Conservation (phyloP, 495 filamentous ascomycete species). For the Penicillium steckii region DNA sequence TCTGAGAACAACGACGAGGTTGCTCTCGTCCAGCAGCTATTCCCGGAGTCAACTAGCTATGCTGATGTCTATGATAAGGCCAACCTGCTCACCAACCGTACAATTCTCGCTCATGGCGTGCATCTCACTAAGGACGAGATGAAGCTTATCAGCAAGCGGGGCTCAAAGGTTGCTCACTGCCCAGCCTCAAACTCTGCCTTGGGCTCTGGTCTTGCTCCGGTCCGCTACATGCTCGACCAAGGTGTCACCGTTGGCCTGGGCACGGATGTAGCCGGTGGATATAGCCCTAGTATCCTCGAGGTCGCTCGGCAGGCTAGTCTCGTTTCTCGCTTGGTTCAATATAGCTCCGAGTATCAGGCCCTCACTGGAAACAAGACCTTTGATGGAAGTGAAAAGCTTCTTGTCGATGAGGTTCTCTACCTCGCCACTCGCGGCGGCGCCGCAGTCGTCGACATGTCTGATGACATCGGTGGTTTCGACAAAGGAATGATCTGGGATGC, state of each 20-base stretch:
- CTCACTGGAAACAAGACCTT: slow-evolving; percentile 4
- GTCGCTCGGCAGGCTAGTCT: slow-evolving; percentile 75
- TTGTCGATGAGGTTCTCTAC: slow-evolving; percentile 84
- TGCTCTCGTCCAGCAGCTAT: slow-evolving; percentile 62
- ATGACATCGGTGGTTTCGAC: slow-evolving; percentile 72
- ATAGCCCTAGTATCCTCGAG: slow-evolving; percentile 73
- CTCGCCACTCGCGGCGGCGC: slow-evolving; percentile 82
- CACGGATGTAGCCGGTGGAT: slow-evolving; percentile 88
- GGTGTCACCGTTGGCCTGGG: slow-evolving; percentile 81
- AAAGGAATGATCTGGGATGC: slow-evolving; percentile 90
- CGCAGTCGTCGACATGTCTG: slow-evolving; percentile 66
- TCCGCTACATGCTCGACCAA: slow-evolving; percentile 68
- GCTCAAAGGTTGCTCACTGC: slow-evolving; percentile 76
- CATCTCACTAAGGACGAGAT: slow-evolving; percentile 68
- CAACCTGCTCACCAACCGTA: slow-evolving; percentile 65
- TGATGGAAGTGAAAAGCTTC: slow-evolving; percentile 52
- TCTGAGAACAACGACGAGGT: slow-evolving; percentile 75
- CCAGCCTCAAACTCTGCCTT: slow-evolving; percentile 81
- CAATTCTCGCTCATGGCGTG: slow-evolving; percentile 84
- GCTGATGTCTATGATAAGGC: slow-evolving; percentile 74
- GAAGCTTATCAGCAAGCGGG: slow-evolving; percentile 55
- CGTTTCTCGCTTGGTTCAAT: slow-evolving; percentile 57
- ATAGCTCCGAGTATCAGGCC: slow-evolving; percentile 8
- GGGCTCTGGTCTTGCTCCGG: slow-evolving; percentile 68
- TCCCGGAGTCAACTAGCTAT: slow-evolving; percentile 64